Evolutionary conservation across 2,329 filamentous ascomycete species (phyloP).

Genomic region (Trichoderma sp.): DNA sequence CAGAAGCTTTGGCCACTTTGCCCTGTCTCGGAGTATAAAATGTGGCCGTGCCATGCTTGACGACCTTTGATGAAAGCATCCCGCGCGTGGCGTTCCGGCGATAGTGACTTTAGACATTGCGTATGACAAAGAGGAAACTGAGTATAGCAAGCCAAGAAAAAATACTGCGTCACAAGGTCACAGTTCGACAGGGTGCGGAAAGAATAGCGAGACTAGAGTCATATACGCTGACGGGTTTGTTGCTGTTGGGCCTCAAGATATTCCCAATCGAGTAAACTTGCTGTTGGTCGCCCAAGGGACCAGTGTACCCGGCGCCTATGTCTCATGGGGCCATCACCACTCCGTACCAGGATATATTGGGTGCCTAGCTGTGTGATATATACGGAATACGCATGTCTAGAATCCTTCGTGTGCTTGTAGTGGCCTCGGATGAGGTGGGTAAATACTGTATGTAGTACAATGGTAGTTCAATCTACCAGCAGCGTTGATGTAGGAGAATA

Average conservation of each 20-base stretch:
- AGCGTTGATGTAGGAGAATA: background rate
- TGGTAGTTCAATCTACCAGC: background rate
- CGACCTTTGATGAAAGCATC: background rate
- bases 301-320: background rate
- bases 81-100: background rate
- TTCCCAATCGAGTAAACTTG: background rate
- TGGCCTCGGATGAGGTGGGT: background rate
- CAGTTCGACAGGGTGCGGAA: constrained; percentile 14
- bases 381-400: background rate
- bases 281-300: constrained; percentile 6
- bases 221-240: background rate
- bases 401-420: background rate
- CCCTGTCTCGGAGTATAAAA: constrained; percentile 7
- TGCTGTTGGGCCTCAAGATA: constrained; percentile 3
- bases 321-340: background rate
- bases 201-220: constrained; percentile 8
- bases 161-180: constrained; percentile 9
- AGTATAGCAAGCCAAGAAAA: background rate
- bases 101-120: background rate
- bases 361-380: background rate
- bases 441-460: background rate
- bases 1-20: background rate
- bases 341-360: background rate
- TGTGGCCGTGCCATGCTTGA: background rate
- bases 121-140: background rate